Percentiles rank a stretch among this genome's conserved stretches.
Evolutionary conservation across 805 yeast genomes (phyloP).

Genomic region (Myxozyma vanderwaltii): DNA sequence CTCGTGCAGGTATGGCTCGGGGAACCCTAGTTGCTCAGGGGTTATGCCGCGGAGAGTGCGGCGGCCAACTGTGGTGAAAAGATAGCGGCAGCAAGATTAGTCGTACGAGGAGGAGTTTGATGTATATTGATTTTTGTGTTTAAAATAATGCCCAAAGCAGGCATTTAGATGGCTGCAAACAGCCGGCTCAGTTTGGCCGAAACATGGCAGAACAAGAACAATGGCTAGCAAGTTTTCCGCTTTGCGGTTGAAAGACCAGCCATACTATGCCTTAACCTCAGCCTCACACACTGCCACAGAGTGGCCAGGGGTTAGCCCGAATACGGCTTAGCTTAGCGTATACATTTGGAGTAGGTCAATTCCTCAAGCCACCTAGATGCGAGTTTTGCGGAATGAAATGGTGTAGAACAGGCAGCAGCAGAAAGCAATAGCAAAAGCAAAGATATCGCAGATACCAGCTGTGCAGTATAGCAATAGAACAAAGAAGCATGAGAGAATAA

Average conservation of each 20-base stretch:
- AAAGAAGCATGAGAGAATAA: too few relatives aligned
- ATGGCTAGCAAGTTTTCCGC: background rate
- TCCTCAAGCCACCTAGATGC: background rate
- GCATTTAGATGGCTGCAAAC: too few relatives aligned
- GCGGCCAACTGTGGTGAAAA: background rate
- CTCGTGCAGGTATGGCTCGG: background rate
- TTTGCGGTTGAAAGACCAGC: conserved; percentile 14
- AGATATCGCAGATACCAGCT: too few relatives aligned
- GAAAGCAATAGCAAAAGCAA: background rate
- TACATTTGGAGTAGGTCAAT: background rate
- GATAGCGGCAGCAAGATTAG: too few relatives aligned
- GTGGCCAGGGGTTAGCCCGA: conserved; percentile 1
- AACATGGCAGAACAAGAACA: too few relatives aligned
- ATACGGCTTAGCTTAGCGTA: background rate
- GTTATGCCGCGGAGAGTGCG: background rate
- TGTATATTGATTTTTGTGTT: too few relatives aligned
- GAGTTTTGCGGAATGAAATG: too few relatives aligned
- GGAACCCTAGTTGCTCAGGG: background rate
- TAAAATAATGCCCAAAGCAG: background rate
- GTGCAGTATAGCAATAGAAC: too few relatives aligned
- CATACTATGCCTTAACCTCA: conserved; percentile 3
- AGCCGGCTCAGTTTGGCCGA: too few relatives aligned
- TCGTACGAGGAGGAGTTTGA: too few relatives aligned
- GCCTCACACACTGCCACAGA: conserved; percentile 4
- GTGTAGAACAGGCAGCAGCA: too few relatives aligned